Evolutionary conservation across 305 asterid genomes (phyloP).

Genomic region (Andrographis paniculata): DNA sequence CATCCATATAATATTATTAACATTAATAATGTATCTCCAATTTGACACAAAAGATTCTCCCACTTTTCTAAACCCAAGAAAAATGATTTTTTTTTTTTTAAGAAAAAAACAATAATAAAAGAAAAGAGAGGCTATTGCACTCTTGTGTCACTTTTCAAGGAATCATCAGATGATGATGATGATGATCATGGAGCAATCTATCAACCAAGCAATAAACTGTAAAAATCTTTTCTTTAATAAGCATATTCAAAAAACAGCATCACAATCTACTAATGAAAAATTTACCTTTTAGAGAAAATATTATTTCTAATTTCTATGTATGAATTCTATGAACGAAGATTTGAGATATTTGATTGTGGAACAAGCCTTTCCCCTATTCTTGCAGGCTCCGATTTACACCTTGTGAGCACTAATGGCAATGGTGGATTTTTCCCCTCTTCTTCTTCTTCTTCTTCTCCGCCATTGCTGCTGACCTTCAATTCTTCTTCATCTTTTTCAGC

Average conservation of each 20-base stretch:
- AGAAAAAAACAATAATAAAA: too few species aligned
- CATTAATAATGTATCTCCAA: background rate
- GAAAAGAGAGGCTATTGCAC: background rate
- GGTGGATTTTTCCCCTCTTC: too few species aligned
- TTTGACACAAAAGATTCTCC: background rate
- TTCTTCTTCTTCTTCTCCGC: too few species aligned
- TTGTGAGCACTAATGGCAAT: background rate
- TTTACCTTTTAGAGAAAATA: conserved; percentile 11
- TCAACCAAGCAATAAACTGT: too few species aligned
- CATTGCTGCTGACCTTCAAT: background rate
- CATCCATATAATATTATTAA: background rate
- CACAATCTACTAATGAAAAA: conserved; percentile 13
- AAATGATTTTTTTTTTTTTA: too few species aligned
- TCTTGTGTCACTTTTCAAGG: background rate
- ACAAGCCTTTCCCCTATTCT: background rate
- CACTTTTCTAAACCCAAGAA: background rate
- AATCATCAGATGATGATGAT: too few species aligned
- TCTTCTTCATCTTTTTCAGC: background rate
- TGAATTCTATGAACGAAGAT: too few species aligned
- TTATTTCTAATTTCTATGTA: too few species aligned
- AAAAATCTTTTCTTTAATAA: too few species aligned
- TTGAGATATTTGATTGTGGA: background rate
- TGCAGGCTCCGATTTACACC: background rate
- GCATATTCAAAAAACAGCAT: background rate
- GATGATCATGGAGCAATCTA: too few species aligned